Conservation (phyloP, 257 asterid genomes). For the Solanum medicagineum region DNA sequence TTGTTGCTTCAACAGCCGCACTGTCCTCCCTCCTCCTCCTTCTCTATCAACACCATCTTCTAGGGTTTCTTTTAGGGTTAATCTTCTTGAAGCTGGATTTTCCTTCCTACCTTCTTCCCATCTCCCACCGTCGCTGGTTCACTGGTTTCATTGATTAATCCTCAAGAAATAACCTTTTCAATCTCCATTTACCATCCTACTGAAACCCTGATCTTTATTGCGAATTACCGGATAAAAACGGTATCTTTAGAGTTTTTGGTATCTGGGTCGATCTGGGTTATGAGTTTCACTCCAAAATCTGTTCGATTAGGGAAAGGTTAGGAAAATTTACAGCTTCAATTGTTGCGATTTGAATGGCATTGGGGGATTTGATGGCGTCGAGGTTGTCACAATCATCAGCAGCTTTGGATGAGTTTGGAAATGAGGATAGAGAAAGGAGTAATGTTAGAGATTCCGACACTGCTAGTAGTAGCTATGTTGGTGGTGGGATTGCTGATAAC, state of each 20-base stretch:
- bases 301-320: conserved; percentile 82
- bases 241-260: conserved; percentile 30
- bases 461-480: conserved; percentile 25
- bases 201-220: not conserved
- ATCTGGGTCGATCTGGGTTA: conserved; percentile 19
- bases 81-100: conserved; percentile 43
- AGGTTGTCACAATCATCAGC: conserved; percentile 80
- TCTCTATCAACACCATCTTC: conserved; percentile 27
- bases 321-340: not conserved
- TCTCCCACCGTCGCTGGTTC: conserved; percentile 40
- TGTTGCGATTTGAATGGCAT: conserved; percentile 56
- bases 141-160: conserved; percentile 59
- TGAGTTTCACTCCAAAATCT: conserved; percentile 56
- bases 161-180: conserved; percentile 9
- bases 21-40: conserved; percentile 4
- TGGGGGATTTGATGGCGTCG: conserved; percentile 97
- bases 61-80: conserved; percentile 11
- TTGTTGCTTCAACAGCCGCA: conserved; percentile 28
- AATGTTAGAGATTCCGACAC: conserved; percentile 50
- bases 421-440: conserved; percentile 26
- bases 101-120: conserved; percentile 12
- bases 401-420: conserved; percentile 49
- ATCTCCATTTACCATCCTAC: conserved; percentile 4
- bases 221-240: not conserved
- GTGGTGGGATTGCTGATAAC: conserved; percentile 1